Conservation (phyloP, 768 basidiomycete species). For the Leccinum boreale region DNA sequence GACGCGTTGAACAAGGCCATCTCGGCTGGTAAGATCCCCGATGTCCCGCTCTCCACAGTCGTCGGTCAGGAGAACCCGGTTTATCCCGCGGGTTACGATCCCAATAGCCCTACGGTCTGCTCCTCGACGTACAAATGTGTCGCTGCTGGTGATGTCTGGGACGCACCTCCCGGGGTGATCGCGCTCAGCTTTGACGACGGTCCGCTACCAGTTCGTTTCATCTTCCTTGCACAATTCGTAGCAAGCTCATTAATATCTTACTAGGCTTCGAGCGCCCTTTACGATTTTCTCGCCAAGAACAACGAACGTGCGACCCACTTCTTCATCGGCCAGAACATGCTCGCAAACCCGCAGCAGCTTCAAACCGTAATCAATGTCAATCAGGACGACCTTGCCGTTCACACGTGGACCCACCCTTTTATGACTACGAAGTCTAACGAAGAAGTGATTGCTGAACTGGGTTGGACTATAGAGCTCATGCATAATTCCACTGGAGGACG, state of each 20-base stretch:
- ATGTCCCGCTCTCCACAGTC: conserved; percentile 51
- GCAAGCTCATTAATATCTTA: background rate
- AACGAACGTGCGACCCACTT: conserved; percentile 80
- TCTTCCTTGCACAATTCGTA: background rate
- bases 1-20: conserved; percentile 68
- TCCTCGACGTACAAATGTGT: conserved; percentile 73
- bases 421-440: conserved; percentile 77
- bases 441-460: conserved; percentile 66
- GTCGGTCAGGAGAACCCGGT: conserved; percentile 29
- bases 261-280: conserved; percentile 46
- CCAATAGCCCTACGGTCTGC: conserved; percentile 56
- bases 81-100: conserved; percentile 40
- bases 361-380: conserved; percentile 42
- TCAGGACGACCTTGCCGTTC: conserved; percentile 40
- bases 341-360: conserved; percentile 56
- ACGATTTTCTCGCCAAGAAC: conserved; percentile 64
- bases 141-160: conserved; percentile 62
- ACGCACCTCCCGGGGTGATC: conserved; percentile 69
- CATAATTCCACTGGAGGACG: conserved; percentile 78
- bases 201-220: conserved; percentile 46
- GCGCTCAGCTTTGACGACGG: conserved; percentile 81
- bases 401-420: conserved; percentile 69
- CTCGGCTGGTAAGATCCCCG: conserved; percentile 67
- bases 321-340: conserved; percentile 81
- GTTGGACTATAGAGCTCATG: conserved; percentile 79